Percentiles rank a stretch among this genome's conserved stretches.
phyloP scores from a whole-genome alignment of 371 early-diverging fungal species.

The Actinomucor elegans region DNA sequence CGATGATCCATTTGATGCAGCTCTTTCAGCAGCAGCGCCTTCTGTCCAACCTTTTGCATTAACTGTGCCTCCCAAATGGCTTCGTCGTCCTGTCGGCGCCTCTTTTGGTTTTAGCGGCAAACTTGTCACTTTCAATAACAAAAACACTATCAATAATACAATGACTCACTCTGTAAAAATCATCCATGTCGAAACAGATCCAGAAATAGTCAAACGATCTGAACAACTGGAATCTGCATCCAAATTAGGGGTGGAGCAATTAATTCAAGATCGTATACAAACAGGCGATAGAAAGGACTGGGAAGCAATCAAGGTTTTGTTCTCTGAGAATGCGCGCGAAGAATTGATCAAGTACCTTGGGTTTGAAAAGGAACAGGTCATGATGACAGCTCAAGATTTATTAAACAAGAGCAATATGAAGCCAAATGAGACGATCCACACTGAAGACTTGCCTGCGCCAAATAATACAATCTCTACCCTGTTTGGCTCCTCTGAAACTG shows the following conservation, averaged over 20 bases:
- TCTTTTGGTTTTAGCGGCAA: slow-evolving; percentile 91
- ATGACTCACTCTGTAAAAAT: slow-evolving; percentile 29
- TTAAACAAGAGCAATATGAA: neutral
- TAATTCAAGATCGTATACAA: slow-evolving; percentile 57
- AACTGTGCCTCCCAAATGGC: slow-evolving; percentile 94
- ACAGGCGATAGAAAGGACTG: slow-evolving; percentile 63
- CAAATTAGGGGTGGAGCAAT: slow-evolving; percentile 42
- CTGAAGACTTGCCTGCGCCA: slow-evolving; percentile 8
- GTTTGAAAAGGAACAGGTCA: slow-evolving; percentile 68
- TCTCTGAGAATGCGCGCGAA: slow-evolving; percentile 78
- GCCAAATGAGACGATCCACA: too few species aligned
- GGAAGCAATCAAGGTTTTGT: slow-evolving; percentile 79
- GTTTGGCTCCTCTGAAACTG: neutral
- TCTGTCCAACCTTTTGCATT: slow-evolving; percentile 43
- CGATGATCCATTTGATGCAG: neutral
- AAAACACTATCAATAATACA: neutral
- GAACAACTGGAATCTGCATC: slow-evolving; percentile 62
- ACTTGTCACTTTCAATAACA: slow-evolving; percentile 67
- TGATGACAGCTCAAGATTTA: neutral
- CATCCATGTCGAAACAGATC: slow-evolving; percentile 61
- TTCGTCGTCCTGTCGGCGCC: slow-evolving; percentile 88
- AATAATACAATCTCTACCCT: neutral
- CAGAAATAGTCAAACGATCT: slow-evolving; percentile 63
- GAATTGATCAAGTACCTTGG: slow-evolving; percentile 83
- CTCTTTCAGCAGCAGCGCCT: slow-evolving; percentile 18